Evolutionary conservation across 2,329 filamentous ascomycete genomes (phyloP).

Genomic region (Exophiala xenobiotica): DNA sequence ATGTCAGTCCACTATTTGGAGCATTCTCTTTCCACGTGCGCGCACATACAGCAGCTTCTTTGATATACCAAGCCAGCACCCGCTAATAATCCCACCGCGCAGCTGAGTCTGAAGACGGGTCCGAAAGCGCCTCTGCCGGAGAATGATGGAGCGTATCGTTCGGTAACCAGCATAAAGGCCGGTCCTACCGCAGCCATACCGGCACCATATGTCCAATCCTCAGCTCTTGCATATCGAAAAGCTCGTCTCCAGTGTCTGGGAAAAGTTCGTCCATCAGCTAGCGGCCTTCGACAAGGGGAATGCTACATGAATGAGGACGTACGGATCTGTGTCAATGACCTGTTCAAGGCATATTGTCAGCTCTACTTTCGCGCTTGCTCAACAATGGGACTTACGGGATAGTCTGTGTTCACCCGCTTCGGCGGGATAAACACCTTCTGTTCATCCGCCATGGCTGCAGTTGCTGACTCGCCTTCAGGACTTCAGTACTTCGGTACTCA

Average conservation of each 20-base stretch:
- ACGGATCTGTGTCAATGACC: slow-evolving; percentile 99
- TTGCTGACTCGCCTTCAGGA: too few relatives aligned
- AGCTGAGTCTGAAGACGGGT: slow-evolving; percentile 75
- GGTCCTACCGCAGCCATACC: slow-evolving; percentile 71
- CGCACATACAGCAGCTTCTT: slow-evolving; percentile 72
- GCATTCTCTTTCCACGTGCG: not conserved
- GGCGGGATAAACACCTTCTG: slow-evolving; percentile 61
- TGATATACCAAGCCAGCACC: slow-evolving; percentile 86
- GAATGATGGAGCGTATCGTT: slow-evolving; percentile 80
- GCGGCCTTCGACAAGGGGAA: not conserved
- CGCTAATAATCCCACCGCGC: slow-evolving; percentile 69
- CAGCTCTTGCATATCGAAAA: slow-evolving; percentile 77
- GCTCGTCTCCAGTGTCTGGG: slow-evolving; percentile 78
- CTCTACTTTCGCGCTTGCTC: slow-evolving; percentile 4
- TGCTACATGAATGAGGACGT: slow-evolving; percentile 45
- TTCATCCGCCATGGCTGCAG: slow-evolving; percentile 27
- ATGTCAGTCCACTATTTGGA: slow-evolving; percentile 1
- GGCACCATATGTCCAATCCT: slow-evolving; percentile 74
- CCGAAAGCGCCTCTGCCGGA: slow-evolving; percentile 80
- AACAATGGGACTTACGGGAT: slow-evolving; percentile 66
- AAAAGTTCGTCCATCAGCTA: slow-evolving; percentile 51
- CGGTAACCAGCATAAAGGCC: slow-evolving; percentile 71
- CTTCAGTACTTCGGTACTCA: not conserved
- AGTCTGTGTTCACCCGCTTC: slow-evolving; percentile 78
- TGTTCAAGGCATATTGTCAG: slow-evolving; percentile 46